Conservation (phyloP, 805 yeast species). For the Metschnikowia chrysomelidarum region DNA sequence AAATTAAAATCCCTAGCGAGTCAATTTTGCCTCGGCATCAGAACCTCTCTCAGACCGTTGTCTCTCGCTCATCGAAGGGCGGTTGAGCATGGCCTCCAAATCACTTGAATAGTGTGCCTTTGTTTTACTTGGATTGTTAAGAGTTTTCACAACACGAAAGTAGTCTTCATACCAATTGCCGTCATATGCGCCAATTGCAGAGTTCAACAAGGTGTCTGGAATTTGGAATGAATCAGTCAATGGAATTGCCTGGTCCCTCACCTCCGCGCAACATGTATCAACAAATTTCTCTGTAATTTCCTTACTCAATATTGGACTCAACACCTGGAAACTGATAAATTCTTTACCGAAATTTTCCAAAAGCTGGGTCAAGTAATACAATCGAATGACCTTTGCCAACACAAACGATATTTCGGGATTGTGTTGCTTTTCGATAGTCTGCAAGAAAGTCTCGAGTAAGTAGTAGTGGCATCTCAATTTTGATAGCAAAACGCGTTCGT, state of each 20-base stretch:
- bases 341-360: constrained; percentile 35
- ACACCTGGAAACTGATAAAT: constrained; percentile 36
- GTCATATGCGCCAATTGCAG: constrained; percentile 21
- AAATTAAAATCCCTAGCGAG: constrained; percentile 10
- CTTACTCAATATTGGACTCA: constrained; percentile 30
- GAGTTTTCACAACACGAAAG: constrained; percentile 20
- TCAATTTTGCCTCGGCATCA: constrained; percentile 12
- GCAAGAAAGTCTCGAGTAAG: constrained; percentile 32
- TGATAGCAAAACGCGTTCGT: constrained; percentile 38
- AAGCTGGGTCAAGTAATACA: constrained; percentile 28
- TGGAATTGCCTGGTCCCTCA: constrained; percentile 18
- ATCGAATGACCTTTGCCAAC: constrained; percentile 31
- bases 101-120: constrained; percentile 21
- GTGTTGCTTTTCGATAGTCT: constrained; percentile 21
- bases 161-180: constrained; percentile 22
- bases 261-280: constrained; percentile 16
- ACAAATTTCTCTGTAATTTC: constrained; percentile 22
- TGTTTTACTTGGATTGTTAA: constrained; percentile 18
- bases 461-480: constrained; percentile 45
- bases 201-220: constrained; percentile 20
- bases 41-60: constrained; percentile 13
- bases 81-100: constrained; percentile 21
- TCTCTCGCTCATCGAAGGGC: constrained; percentile 14
- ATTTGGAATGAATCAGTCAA: constrained; percentile 23
- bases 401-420: constrained; percentile 25